phyloP scores from a whole-genome alignment of 2,329 filamentous ascomycete species.

The Podosphaera aphanis region DNA sequence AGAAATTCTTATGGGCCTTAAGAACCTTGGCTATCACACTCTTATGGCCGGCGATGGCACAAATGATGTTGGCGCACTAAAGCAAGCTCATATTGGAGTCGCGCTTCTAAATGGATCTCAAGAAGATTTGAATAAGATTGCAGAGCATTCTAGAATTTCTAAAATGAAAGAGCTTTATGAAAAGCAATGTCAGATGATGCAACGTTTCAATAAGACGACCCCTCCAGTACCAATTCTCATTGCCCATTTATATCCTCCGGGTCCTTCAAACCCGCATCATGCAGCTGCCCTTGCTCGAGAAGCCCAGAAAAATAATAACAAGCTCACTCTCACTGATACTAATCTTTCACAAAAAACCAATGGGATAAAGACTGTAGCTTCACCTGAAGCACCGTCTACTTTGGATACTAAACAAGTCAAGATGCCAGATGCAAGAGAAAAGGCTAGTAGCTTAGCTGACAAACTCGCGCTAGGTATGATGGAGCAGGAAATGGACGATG shows the following conservation, averaged over 20 bases:
- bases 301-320: constrained; percentile 46
- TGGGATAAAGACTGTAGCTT: constrained; percentile 39
- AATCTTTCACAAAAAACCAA: constrained; percentile 18
- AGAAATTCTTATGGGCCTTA: constrained; percentile 86
- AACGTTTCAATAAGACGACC: constrained; percentile 75
- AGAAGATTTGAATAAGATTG: constrained; percentile 75
- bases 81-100: constrained; percentile 93
- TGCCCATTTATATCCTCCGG: constrained; percentile 81
- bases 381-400: constrained; percentile 38
- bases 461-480: constrained; percentile 72
- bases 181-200: constrained; percentile 81
- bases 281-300: constrained; percentile 77
- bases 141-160: constrained; percentile 77
- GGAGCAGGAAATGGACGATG: constrained; percentile 52
- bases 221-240: constrained; percentile 87
- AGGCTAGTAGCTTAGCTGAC: constrained; percentile 60
- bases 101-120: constrained; percentile 85
- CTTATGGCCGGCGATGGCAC: constrained; percentile 97
- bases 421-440: constrained; percentile 41
- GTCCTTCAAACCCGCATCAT: constrained; percentile 79
- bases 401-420: constrained; percentile 31
- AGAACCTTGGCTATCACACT: constrained; percentile 92
- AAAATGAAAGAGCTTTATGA: constrained; percentile 99
- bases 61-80: constrained; percentile 90
- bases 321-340: constrained; percentile 26